Conservation (phyloP, 768 basidiomycete genomes). For the Pseudohyphozyma bogoriensis region DNA sequence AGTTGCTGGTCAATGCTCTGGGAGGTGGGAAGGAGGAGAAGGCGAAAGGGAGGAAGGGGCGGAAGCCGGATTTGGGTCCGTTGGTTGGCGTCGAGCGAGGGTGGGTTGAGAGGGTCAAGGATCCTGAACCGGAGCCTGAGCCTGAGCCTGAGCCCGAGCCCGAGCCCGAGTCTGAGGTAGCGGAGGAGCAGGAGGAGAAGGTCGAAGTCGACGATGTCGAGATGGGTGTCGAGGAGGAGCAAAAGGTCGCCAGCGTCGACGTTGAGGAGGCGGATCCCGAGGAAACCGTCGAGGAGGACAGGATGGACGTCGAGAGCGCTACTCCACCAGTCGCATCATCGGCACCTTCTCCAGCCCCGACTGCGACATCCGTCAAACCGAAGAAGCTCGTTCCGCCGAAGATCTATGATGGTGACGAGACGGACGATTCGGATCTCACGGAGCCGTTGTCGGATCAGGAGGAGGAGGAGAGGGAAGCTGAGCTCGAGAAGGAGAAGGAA, state of each 20-base stretch:
- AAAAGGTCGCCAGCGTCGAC: not conserved
- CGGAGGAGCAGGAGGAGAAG: not conserved
- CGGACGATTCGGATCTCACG: slow-evolving; percentile 25
- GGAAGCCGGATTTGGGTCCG: slow-evolving; percentile 17
- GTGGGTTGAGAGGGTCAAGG: slow-evolving; percentile 6
- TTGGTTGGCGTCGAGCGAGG: slow-evolving; percentile 24
- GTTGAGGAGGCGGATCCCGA: not conserved
- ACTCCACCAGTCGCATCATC: not conserved
- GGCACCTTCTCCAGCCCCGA: not conserved
- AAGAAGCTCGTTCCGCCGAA: not conserved
- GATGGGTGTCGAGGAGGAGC: not conserved
- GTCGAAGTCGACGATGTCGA: not conserved
- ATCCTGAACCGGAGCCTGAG: not conserved
- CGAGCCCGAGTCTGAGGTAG: not conserved
- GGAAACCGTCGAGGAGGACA: too few relatives aligned
- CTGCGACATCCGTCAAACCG: not conserved
- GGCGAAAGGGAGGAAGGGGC: slow-evolving; percentile 4
- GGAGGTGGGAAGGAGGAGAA: not conserved
- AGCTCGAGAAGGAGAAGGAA: not conserved
- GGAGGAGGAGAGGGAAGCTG: slow-evolving; percentile 8
- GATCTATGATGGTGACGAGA: slow-evolving; percentile 5
- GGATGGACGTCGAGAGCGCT: not conserved
- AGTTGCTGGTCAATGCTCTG: not conserved
- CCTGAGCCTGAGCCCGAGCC: not conserved
- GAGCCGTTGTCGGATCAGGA: slow-evolving; percentile 26